phyloP scores from a whole-genome alignment of 2,329 filamentous ascomycete genomes.

The Ophiocordyceps camponoti-rufipedis region DNA sequence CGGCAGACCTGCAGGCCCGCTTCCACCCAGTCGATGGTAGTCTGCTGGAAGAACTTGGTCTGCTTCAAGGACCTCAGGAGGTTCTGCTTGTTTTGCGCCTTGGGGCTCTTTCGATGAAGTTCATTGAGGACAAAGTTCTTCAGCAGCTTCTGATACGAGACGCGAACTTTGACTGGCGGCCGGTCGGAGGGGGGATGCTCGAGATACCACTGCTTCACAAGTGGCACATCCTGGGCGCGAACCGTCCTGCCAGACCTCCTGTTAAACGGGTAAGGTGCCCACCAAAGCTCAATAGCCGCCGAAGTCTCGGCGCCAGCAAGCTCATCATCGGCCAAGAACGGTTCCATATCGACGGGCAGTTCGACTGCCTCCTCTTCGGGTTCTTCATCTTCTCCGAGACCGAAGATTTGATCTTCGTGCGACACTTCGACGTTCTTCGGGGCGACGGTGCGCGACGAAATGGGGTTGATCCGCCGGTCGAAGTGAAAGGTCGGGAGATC shows the following conservation, averaged over 20 bases:
- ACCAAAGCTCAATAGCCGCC: constrained; percentile 87
- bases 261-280: constrained; percentile 94
- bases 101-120: constrained; percentile 86
- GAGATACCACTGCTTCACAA: constrained; percentile 97
- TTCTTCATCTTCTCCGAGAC: constrained; percentile 54
- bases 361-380: constrained; percentile 69
- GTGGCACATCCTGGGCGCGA: constrained; percentile 84
- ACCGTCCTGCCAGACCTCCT: constrained; percentile 91
- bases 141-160: constrained; percentile 94
- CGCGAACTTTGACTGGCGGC: constrained; percentile 89
- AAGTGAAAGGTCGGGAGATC: constrained; percentile 94
- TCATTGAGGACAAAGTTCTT: constrained; percentile 96
- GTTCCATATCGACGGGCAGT: constrained; percentile 61
- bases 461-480: constrained; percentile 93
- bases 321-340: constrained; percentile 79
- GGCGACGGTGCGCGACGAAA: constrained; percentile 83
- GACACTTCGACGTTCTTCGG: constrained; percentile 85
- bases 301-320: constrained; percentile 79
- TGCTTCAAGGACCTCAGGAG: constrained; percentile 77
- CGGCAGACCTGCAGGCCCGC: constrained; percentile 94
- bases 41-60: constrained; percentile 99
- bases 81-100: constrained; percentile 90
- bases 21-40: constrained; percentile 98
- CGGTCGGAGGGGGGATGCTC: constrained; percentile 76
- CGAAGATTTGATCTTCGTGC: constrained; percentile 90